Evolutionary conservation across 495 filamentous ascomycete genomes (phyloP).

Genomic region (Xylaria curta): DNA sequence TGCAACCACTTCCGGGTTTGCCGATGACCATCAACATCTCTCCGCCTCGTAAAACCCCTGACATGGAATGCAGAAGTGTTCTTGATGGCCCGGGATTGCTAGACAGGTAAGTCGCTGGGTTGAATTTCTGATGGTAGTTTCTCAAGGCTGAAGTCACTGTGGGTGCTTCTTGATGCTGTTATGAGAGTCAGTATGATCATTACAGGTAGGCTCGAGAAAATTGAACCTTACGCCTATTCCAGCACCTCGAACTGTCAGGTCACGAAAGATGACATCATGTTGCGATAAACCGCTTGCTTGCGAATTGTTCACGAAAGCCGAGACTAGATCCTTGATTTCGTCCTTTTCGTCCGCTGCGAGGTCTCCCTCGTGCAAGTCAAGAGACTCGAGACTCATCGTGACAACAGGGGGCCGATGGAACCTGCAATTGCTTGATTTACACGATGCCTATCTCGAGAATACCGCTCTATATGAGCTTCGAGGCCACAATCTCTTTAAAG

Average conservation of each 20-base stretch:
- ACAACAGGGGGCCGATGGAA: background rate
- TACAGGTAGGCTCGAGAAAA: background rate
- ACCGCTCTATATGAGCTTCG: background rate
- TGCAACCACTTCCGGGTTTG: slow-evolving; percentile 76
- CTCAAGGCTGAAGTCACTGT: background rate
- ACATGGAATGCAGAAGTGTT: slow-evolving; percentile 1
- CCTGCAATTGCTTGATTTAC: background rate
- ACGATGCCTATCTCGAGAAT: background rate
- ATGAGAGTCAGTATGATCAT: slow-evolving; percentile 1
- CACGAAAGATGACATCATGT: background rate
- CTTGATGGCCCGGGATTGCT: background rate
- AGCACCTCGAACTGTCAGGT: slow-evolving; percentile 2
- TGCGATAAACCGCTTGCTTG: background rate
- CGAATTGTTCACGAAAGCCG: background rate
- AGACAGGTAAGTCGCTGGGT: background rate
- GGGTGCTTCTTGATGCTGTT: background rate
- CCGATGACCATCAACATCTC: slow-evolving; percentile 85
- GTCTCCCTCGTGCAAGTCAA: background rate
- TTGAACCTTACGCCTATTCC: background rate
- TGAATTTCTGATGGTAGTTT: background rate
- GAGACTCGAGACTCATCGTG: background rate
- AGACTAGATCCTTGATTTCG: background rate
- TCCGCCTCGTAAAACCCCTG: slow-evolving; percentile 44
- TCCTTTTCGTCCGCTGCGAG: background rate
- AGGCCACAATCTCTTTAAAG: slow-evolving; percentile 10